Base-by-base conservation (phyloP, 192 early-diverging fungal species). In the Powellomyces hirtus region DNA sequence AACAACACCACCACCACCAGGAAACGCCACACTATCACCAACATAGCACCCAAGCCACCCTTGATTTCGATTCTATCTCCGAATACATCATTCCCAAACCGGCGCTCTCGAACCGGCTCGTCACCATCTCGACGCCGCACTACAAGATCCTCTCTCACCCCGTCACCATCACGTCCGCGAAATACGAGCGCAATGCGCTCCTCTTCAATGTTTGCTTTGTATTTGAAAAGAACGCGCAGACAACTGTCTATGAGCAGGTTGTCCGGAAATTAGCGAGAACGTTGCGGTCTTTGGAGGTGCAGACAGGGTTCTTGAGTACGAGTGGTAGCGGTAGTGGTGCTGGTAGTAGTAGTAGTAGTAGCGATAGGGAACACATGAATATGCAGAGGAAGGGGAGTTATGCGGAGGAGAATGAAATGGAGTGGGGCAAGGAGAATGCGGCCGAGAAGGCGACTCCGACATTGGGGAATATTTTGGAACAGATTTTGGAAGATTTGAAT, bases 191-290 rank as follows among this genome's bases (percentile, higher is more conserved):
- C 24, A 96, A 95, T 75, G 88, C 84, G 31, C 79, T 96, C 51
- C 82, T 94, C 29, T 98, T 95, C 79, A 98, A 98, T 76, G 80
- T 96, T 49, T 90, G 92, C 59, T 97, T 98, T 86, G 90, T 94
- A 13, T 97, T 98, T 82, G 91, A 94, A 53, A 86, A 84, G 22
- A 75, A 84, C 20, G 92, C 90, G 0, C 88, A 94, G 44, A 92
- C 89, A 30, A 79, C 77, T 33, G 87, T 88, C 38, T 97, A 94
- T 59, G 92, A 95, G 52, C 90, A 93, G 38, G 87, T 97, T 36
- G 94, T 97, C 0, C 75, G 88, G 35, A 94, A 96, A 52, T 83
- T 98, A 44, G 93, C 94, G 0, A 71, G 90, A 5, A 81, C 93
- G 29, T 62, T 98, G 55, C 83, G 89, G 59, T 84, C 88, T 16